Conservation (phyloP, 2,329 filamentous ascomycete genomes). For the Grosmannia penicillata region DNA sequence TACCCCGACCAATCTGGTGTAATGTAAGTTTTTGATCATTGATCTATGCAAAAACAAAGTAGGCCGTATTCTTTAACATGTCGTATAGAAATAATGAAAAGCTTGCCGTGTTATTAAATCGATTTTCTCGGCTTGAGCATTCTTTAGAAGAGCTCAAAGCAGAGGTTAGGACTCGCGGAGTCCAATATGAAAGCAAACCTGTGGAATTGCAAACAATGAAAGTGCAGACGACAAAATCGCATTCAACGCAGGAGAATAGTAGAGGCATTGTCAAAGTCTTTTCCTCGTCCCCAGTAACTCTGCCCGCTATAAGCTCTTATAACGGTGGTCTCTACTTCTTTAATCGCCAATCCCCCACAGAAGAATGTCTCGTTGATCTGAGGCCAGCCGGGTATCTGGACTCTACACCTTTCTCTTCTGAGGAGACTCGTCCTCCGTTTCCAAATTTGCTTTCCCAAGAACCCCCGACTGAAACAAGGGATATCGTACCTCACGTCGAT, state of each 20-base stretch:
- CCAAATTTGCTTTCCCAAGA: neutral
- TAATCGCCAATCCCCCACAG: neutral
- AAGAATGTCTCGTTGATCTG: too few species aligned
- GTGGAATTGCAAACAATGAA: too few species aligned
- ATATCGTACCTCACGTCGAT: neutral
- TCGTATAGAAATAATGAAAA: neutral
- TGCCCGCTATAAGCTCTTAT: too few species aligned
- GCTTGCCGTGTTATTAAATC: neutral
- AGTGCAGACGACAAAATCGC: too few species aligned
- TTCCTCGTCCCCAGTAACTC: too few species aligned
- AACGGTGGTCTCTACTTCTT: neutral
- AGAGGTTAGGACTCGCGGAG: neutral
- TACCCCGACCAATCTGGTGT: neutral
- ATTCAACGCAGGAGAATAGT: too few species aligned
- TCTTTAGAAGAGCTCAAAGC: neutral
- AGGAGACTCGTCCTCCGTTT: neutral
- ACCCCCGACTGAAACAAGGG: neutral
- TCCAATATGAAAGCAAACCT: too few species aligned
- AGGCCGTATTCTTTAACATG: neutral
- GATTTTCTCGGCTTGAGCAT: neutral
- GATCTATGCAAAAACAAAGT: neutral
- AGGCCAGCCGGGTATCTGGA: neutral
- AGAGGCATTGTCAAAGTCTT: too few species aligned
- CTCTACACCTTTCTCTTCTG: neutral
- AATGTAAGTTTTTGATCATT: neutral